These are phyloP conservation scores for Lachancea kluyveri DNA, from an alignment of 805 yeast species.

Conservation along the genomic window DNA sequence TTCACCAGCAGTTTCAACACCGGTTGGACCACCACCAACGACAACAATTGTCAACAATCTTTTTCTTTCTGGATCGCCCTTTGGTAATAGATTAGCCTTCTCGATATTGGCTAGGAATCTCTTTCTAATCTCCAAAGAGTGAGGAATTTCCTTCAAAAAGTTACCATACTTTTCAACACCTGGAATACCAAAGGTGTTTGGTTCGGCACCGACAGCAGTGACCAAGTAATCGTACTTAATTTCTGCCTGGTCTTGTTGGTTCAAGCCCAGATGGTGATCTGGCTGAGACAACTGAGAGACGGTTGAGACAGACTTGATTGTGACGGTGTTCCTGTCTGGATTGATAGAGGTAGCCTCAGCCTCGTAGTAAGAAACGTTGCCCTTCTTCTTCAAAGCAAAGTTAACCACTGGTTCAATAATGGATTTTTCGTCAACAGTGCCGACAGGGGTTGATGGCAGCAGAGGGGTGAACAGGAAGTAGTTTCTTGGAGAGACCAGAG, in stretches of 20 bases:
- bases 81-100: constrained; percentile 79
- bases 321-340: constrained; percentile 61
- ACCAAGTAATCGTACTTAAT: constrained; percentile 77
- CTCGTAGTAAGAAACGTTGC: constrained; percentile 77
- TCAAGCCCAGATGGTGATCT: constrained; percentile 32
- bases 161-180: constrained; percentile 82
- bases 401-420: constrained; percentile 91
- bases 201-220: constrained; percentile 90
- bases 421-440: constrained; percentile 83
- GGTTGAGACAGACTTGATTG: constrained; percentile 43
- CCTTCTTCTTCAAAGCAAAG: constrained; percentile 72
- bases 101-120: constrained; percentile 82
- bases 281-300: constrained; percentile 25
- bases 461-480: constrained; percentile 91
- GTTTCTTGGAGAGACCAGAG: constrained; percentile 86
- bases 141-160: constrained; percentile 84
- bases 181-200: constrained; percentile 88
- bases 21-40: constrained; percentile 98
- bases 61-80: constrained; percentile 72
- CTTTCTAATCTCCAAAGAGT: constrained; percentile 76
- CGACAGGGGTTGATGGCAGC: constrained; percentile 89
- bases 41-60: constrained; percentile 82
- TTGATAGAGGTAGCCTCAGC: constrained; percentile 87
- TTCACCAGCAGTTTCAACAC: constrained; percentile 96
- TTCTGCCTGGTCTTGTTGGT: constrained; percentile 36